Evolutionary conservation across 331 rosid species (phyloP), one percentile per base, ranked within the genome.

Genomic region (Prunus yedoensis): DNA sequence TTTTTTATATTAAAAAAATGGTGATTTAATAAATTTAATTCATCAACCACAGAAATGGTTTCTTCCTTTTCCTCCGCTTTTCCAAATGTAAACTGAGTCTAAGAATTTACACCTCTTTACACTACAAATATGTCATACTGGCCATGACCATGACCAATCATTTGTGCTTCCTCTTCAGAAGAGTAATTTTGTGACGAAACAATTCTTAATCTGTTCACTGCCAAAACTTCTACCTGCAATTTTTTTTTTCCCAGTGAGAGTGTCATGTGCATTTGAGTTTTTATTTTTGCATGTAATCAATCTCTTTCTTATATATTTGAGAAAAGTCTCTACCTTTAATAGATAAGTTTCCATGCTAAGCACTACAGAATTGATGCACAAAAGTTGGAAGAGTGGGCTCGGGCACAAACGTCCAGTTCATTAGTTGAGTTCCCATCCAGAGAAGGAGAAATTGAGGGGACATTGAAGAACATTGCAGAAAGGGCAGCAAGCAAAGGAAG

Each of bases 341-440:
- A 63, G 76, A 20, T 72, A 76, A 50, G 66, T 74, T 68, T 81
- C 64, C 74, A 66, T 60, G 49, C 56, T 82, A 49, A 71, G 68
- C 77, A 54, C 17, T 74, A 66, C 83, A 94, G 99, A 87, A 71
- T n/a, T 81, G 96, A 90, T 88, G 94, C 97, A 74, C 73, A 83
- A 71, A 94, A 85, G 77, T 81, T 94, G 89, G 97, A 91, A 82
- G 98, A 87, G 83, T 94, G 98, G 98, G 93, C 95, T 57, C 79
- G 77, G 84, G 77, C 85, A 75, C 98, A 94, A 75, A 91, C 81
- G 68, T 53, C 91, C 18, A 84, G 82, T 85, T 86, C 96, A 49
- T 83, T 94, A 66, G 82, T 89, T 77, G 96, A 88, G 73, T 94
- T 92, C 84, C 79, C 88, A 78, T 89, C 96, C 69, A 89, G 66